phyloP scores from a whole-genome alignment of 2,329 filamentous ascomycete species.

The Lasiodiplodia theobromae region DNA sequence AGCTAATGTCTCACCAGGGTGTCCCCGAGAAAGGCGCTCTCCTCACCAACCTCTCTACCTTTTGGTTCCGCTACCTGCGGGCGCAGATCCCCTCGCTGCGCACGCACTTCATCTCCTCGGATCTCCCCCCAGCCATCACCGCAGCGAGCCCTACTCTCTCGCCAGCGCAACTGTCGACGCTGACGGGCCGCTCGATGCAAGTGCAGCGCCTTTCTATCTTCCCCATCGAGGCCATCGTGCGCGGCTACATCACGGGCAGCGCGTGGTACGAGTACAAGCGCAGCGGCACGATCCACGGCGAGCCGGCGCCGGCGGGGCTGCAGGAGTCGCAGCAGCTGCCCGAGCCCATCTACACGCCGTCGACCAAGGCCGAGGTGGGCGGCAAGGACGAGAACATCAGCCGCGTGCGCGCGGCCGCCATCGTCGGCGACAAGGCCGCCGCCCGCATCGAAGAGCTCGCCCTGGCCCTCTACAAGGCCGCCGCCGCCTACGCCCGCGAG shows the following conservation, averaged over 20 bases:
- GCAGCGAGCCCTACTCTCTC: constrained; percentile 27
- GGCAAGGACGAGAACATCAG: constrained; percentile 84
- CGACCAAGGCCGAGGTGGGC: constrained; percentile 83
- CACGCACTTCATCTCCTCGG: constrained; percentile 68
- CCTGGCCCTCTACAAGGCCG: constrained; percentile 68
- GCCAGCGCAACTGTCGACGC: constrained; percentile 53
- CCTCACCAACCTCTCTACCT: constrained; percentile 70
- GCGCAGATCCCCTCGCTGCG: constrained; percentile 63
- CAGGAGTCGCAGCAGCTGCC: constrained; percentile 74
- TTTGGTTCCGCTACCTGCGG: constrained; percentile 72
- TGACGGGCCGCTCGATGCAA: constrained; percentile 72
- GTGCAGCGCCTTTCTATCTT: constrained; percentile 77
- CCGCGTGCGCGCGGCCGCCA: constrained; percentile 57
- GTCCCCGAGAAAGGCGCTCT: constrained; percentile 72
- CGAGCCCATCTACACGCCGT: constrained; percentile 77
- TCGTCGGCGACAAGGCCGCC: constrained; percentile 72
- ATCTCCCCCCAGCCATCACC: constrained; percentile 61
- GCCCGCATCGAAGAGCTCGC: constrained; percentile 70
- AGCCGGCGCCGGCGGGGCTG: constrained; percentile 71
- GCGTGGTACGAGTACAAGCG: constrained; percentile 82
- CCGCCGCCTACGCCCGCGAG: constrained; percentile 67
- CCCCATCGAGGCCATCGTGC: constrained; percentile 83
- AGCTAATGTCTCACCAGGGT: constrained; percentile 49
- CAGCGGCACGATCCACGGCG: constrained; percentile 80
- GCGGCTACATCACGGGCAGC: constrained; percentile 86